phyloP scores from a whole-genome alignment of 768 basidiomycete species.

The Tulasnella sp. region DNA sequence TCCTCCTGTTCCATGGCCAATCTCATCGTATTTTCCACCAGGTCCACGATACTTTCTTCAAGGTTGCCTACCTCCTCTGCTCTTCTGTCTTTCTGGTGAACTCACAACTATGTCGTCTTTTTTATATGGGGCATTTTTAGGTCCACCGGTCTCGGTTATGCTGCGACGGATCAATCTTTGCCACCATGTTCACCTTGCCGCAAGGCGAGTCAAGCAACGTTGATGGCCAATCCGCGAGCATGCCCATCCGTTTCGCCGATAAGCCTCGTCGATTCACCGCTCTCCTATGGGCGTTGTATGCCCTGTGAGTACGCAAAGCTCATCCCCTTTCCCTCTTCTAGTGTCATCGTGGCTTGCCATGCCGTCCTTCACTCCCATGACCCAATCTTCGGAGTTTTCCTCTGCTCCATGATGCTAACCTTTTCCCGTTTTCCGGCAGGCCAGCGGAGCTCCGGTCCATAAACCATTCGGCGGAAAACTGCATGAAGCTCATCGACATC shows the following conservation, averaged over 20 bases:
- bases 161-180: conserved; percentile 15
- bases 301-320: conserved; percentile 6
- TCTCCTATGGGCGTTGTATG: conserved; percentile 19
- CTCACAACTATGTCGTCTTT: background rate
- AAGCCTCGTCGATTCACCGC: conserved; percentile 15
- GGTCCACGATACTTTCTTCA: conserved; percentile 18
- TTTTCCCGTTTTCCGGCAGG: background rate
- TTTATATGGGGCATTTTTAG: background rate
- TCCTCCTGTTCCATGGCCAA: background rate
- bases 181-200: conserved; percentile 16
- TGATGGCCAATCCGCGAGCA: background rate
- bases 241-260: conserved; percentile 14
- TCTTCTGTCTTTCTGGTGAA: background rate
- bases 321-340: background rate
- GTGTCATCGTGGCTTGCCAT: background rate
- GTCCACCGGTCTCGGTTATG: conserved; percentile 15
- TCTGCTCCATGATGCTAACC: background rate
- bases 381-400: background rate
- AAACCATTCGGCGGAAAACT: conserved; percentile 8
- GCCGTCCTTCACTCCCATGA: background rate
- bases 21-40: background rate
- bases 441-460: conserved; percentile 17
- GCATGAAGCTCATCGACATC: conserved; percentile 16
- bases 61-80: background rate
- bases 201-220: background rate